Percentiles rank a stretch among this genome's conserved stretches.
Conservation (phyloP, 2,329 filamentous ascomycete genomes). For the Nemania abortiva region DNA sequence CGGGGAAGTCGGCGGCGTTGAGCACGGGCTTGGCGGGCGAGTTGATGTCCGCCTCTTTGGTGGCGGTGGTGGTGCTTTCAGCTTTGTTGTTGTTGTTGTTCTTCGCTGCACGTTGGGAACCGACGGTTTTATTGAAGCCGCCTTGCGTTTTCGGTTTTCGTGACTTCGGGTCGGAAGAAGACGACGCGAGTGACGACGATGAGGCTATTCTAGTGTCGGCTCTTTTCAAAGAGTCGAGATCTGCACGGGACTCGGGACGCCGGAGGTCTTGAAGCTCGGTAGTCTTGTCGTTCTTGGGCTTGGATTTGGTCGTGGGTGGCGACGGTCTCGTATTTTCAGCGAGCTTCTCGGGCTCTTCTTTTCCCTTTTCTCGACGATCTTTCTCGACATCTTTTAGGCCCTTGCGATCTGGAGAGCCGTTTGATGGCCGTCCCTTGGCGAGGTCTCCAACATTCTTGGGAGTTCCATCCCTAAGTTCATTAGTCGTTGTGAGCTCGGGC, state of each 20-base stretch:
- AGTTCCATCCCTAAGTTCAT: neutral
- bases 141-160: constrained; percentile 5
- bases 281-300: neutral
- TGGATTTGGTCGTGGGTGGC: neutral
- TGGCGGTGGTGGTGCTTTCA: neutral
- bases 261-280: neutral
- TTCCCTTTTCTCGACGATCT: too few species aligned
- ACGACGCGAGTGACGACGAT: neutral
- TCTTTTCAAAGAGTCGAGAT: too few species aligned
- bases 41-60: neutral
- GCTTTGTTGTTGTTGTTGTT: neutral
- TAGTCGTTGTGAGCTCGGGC: neutral
- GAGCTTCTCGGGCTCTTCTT: neutral
- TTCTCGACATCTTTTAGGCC: too few species aligned
- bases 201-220: neutral
- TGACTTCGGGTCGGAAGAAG: constrained; percentile 2
- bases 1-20: constrained; percentile 16
- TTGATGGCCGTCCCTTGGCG: too few species aligned
- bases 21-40: neutral
- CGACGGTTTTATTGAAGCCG: constrained; percentile 8
- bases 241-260: neutral
- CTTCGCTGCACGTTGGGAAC: neutral
- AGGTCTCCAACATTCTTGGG: too few species aligned
- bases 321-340: neutral
- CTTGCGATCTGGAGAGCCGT: too few species aligned